These are phyloP conservation scores for Paramecium tetraurelia DNA, from an alignment of 73 alveolate genomes.

Conservation along the genomic window DNA sequence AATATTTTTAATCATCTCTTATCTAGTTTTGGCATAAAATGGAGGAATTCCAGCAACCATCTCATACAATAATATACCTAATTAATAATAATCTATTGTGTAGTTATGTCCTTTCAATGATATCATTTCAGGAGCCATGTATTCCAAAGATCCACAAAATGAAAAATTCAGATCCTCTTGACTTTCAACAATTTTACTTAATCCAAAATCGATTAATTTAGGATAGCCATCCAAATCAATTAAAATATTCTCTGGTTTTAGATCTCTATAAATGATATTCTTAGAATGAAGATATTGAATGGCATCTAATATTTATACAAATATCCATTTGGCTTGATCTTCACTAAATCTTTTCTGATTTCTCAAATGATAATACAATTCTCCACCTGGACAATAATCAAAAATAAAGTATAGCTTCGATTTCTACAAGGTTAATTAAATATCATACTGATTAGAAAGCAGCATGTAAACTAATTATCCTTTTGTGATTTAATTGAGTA, in stretches of 20 bases:
- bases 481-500: background rate
- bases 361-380: constrained; percentile 69
- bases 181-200: constrained; percentile 61
- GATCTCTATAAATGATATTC: constrained; percentile 74
- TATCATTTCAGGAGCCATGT: constrained; percentile 73
- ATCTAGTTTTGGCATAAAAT: constrained; percentile 36
- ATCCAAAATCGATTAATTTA: constrained; percentile 74
- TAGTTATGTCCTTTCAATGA: constrained; percentile 59
- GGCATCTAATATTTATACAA: constrained; percentile 62
- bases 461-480: background rate
- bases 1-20: constrained; percentile 10
- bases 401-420: constrained; percentile 68
- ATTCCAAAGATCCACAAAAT: constrained; percentile 81
- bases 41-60: constrained; percentile 75
- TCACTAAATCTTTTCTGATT: constrained; percentile 71
- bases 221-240: constrained; percentile 76
- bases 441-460: background rate
- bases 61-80: constrained; percentile 66
- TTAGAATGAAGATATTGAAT: constrained; percentile 70
- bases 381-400: constrained; percentile 83
- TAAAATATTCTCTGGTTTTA: constrained; percentile 79
- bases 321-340: constrained; percentile 72
- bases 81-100: constrained; percentile 58
- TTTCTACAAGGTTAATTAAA: background rate
- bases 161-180: constrained; percentile 58